These are phyloP conservation scores for Rubroshorea leprosula DNA, from an alignment of 345 rosid species.

Conservation along the genomic window DNA sequence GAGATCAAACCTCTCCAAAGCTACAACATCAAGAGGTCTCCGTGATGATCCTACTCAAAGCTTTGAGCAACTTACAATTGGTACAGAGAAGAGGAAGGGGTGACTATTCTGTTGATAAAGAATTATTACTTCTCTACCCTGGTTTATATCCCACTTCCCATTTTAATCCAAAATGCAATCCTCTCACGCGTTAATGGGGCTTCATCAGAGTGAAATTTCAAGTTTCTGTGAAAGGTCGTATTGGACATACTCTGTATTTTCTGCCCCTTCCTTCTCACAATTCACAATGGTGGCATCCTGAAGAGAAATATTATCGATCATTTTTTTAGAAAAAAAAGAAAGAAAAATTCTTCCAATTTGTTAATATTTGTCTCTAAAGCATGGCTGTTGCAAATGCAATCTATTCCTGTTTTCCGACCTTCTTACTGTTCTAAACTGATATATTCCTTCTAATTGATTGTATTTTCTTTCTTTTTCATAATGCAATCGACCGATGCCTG, in stretches of 20 bases:
- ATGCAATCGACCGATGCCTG: neutral
- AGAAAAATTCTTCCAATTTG: neutral
- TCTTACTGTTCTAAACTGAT: neutral
- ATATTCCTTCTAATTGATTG: conserved; percentile 1
- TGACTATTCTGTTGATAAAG: too few relatives aligned
- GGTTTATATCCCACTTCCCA: too few relatives aligned
- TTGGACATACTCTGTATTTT: too few relatives aligned
- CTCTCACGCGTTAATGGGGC: too few relatives aligned
- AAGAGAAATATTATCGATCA: conserved; percentile 4
- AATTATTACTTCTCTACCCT: too few relatives aligned
- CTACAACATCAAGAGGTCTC: conserved; percentile 8
- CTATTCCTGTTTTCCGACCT: neutral
- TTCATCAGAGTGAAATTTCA: conserved; percentile 11
- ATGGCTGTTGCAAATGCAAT: neutral
- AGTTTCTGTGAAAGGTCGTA: too few relatives aligned
- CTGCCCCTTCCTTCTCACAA: neutral
- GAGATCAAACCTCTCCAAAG: conserved; percentile 12
- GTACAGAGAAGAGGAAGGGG: conserved; percentile 10
- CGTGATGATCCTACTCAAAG: conserved; percentile 7
- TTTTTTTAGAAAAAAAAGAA: neutral
- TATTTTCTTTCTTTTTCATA: neutral
- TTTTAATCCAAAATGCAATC: neutral
- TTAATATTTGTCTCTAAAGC: conserved; percentile 1
- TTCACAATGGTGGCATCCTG: conserved; percentile 4
- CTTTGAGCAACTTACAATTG: neutral